Evolutionary conservation across 768 basidiomycete species (phyloP), one percentile per base, ranked within the genome.

Genomic region (Lentinula sp.): DNA sequence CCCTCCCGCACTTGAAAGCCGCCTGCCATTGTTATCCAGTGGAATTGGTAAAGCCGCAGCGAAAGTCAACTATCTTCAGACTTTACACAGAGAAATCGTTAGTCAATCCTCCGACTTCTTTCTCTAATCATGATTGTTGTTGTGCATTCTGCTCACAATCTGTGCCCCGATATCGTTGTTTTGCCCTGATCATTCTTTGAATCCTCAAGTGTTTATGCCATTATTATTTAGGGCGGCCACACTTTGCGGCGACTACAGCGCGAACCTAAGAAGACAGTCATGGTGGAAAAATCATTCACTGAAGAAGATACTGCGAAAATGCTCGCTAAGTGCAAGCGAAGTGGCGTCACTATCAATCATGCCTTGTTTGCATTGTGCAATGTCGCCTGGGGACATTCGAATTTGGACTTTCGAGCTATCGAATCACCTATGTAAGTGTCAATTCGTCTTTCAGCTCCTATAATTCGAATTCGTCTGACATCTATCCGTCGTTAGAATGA

Each of bases 311-410:
- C 87, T 0, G 76, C 73, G 61, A 67, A 61, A 2, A 84, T 86
- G 52, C 71, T 89, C 32, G 76, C 74, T 60, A 79, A 74, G 58
- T 89, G 87, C 73, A 88, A 88, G 69, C 60, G 70, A 1, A 68
- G 85, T 52, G 79, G 81, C 1, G 85, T 87, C 33, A 86, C 85
- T 1, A 79, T 88, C 60, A 82, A 85, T 12, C 81, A 83, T 61
- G 83, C 81, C 20, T 68, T 86, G 18, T 84, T 84, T 63, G 85
- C 83, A 0, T 66, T 87, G 6, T 82, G 81, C 68, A 84, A 83
- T 63, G 61, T 86, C 23, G 86, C 82, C 0, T 87, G 85, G 85
- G 76, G 61, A 65, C 78, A 65, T 54, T 71, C 71, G 9, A 65
- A 64, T 61, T 61, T 41, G 61, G 56, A 63, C 42, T 64, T 35